phyloP scores from a whole-genome alignment of 768 basidiomycete species.

The Lentinula boryana region DNA sequence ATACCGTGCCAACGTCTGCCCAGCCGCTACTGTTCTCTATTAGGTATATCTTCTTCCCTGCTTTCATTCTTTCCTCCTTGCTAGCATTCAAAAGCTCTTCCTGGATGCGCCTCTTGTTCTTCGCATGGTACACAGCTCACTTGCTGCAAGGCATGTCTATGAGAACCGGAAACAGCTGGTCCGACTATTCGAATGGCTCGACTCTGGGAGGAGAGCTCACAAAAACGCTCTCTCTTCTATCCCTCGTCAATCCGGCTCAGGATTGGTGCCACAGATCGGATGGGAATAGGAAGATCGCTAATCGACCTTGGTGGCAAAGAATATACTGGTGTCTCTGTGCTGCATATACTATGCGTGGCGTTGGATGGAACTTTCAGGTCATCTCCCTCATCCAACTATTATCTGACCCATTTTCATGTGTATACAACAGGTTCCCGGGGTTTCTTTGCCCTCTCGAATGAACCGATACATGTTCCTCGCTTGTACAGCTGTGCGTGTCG shows the following conservation, averaged over 20 bases:
- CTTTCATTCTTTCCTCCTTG: background rate
- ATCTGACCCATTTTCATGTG: background rate
- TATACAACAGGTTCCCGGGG: background rate
- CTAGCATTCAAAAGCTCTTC: background rate
- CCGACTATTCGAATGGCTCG: background rate
- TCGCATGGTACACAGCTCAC: background rate
- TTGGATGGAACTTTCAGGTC: slow-evolving; percentile 4
- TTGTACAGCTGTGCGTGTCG: background rate
- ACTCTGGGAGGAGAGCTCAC: background rate
- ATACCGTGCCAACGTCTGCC: background rate
- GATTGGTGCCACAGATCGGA: background rate
- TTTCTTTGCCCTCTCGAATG: background rate
- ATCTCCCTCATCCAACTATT: background rate
- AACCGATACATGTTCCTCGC: background rate
- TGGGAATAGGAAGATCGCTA: background rate
- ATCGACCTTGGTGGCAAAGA: background rate
- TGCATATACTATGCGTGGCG: background rate
- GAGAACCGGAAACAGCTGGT: background rate
- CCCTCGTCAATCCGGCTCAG: background rate
- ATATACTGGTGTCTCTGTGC: background rate
- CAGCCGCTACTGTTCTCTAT: background rate
- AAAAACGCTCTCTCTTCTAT: background rate
- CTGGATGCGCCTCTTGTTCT: background rate
- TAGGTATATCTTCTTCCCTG: background rate
- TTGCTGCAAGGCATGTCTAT: background rate